Evolutionary conservation across 257 asterid species (phyloP).

Genomic region (Lantana camara): DNA sequence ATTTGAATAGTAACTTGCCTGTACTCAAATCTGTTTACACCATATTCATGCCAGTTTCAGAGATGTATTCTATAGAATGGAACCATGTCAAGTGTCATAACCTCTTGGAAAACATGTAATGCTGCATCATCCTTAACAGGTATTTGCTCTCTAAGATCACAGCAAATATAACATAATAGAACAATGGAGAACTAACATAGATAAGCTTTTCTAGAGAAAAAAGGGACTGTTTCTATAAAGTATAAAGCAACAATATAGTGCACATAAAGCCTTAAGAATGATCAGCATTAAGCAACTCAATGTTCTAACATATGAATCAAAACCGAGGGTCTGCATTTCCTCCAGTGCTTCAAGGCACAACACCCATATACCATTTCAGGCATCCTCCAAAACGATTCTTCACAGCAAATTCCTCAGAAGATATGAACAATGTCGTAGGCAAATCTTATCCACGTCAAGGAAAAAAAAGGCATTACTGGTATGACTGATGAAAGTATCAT

Average conservation of each 20-base stretch:
- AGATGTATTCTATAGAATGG: not conserved
- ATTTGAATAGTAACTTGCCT: no score
- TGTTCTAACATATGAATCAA: constrained; percentile 11
- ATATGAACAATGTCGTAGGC: constrained; percentile 95
- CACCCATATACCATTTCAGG: not conserved
- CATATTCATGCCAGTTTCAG: not conserved
- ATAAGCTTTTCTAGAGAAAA: not conserved
- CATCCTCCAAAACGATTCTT: constrained; percentile 21
- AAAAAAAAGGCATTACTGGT: constrained; percentile 3
- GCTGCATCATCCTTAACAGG: not conserved
- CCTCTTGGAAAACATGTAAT: no score
- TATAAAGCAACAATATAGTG: not conserved
- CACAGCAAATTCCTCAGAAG: constrained; percentile 53
- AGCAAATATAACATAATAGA: not conserved
- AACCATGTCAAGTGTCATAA: not conserved
- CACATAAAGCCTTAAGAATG: not conserved
- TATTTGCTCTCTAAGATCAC: not conserved
- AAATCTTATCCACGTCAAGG: constrained; percentile 79
- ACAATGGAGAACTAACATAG: not conserved
- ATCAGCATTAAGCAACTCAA: constrained; percentile 5
- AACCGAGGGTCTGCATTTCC: not conserved
- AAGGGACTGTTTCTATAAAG: not conserved
- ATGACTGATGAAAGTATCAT: not conserved
- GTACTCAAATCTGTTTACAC: no score
- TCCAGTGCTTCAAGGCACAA: constrained; percentile 22